Conservation (phyloP, 2,329 filamentous ascomycete genomes). For the Monosporascus sp. region DNA sequence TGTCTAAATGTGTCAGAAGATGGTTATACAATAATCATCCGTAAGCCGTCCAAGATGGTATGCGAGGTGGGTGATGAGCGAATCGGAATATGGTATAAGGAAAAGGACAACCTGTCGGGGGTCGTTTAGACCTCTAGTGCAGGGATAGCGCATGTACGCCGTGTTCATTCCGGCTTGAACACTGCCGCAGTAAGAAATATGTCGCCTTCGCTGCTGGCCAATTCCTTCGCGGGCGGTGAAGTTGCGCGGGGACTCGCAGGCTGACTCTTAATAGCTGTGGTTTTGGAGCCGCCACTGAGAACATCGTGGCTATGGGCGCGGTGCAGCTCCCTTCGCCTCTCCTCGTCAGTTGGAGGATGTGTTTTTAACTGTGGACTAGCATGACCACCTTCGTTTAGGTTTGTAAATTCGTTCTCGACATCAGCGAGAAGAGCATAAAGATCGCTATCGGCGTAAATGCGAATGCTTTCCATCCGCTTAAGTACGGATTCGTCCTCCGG, state of each 20-base stretch:
- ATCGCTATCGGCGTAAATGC: conserved; percentile 62
- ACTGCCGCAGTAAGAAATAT: conserved; percentile 46
- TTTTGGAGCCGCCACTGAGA: conserved; percentile 32
- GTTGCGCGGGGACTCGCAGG: conserved; percentile 29
- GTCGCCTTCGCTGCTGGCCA: conserved; percentile 23
- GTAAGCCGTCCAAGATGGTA: no score
- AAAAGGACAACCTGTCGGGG: no score
- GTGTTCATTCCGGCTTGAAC: conserved; percentile 34
- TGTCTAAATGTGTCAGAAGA: no score
- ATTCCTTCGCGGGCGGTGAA: conserved; percentile 29
- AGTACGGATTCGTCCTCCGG: conserved; percentile 22
- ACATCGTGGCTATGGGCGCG: conserved; percentile 48
- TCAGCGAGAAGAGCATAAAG: conserved; percentile 63
- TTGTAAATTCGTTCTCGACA: conserved; percentile 56
- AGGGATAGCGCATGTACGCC: no score
- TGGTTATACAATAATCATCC: no score
- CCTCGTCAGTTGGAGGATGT: conserved; percentile 25
- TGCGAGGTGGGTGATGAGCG: no score
- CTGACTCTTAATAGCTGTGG: conserved; percentile 18
- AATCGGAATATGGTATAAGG: no score
- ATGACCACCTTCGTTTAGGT: conserved; percentile 33
- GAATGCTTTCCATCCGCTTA: conserved; percentile 54
- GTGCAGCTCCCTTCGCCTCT: conserved; percentile 36
- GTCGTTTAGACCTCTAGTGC: no score
- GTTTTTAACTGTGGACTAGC: conserved; percentile 13